Base-by-base conservation (phyloP, 1,139 yeast species). In the Hemisphaericaspora xylofermentans region DNA sequence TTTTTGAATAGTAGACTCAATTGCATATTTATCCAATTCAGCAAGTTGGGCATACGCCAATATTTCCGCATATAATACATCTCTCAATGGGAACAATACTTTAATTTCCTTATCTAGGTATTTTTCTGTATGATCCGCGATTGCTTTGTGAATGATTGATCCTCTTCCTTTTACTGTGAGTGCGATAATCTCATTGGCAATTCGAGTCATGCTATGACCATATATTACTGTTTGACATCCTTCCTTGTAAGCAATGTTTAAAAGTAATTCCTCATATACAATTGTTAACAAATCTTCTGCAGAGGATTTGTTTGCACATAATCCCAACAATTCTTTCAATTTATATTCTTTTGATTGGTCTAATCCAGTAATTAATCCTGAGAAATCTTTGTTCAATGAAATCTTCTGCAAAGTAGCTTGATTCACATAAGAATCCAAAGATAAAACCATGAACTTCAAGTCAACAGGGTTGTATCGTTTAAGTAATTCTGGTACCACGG, bases 91-190 rank as follows among this genome's bases (percentile, higher is more conserved):
- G 55, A 76, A 85, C 6, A 83, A 55, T 13, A 77, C 64, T 30
- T 71, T 71, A 32, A 81, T 53, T 13, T 54, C 60, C 12, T 55
- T 56, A 33, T 56, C 66, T 2, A 60, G 47, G 28, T 53, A 58
- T 2, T 51, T 61, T 1, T 61, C 57, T 0, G 52, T 49, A 15
- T 71, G 74, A 51, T 80, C 80, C n/a, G 80, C 66, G 32, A 84
- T 60, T 12, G 69, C 61, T 12, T 63, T 57, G 33, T 87, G 76
- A 8, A 91, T 74, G 25, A 74, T 74, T 2, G 84, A 71, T 0
- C 98, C 98, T 46, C 96, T 75, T 7, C 98, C 98, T 53, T 85
- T 87, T n/a, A 91, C 91, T 0, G 96, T 84, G 43, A 85, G 66
- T 0, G 95, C 76, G 25, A 93, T 70, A 18, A 88, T 80, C 44